Base-by-base conservation (phyloP, 176 grass and related monocot genomes). In the Urochloa ruziziensis region DNA sequence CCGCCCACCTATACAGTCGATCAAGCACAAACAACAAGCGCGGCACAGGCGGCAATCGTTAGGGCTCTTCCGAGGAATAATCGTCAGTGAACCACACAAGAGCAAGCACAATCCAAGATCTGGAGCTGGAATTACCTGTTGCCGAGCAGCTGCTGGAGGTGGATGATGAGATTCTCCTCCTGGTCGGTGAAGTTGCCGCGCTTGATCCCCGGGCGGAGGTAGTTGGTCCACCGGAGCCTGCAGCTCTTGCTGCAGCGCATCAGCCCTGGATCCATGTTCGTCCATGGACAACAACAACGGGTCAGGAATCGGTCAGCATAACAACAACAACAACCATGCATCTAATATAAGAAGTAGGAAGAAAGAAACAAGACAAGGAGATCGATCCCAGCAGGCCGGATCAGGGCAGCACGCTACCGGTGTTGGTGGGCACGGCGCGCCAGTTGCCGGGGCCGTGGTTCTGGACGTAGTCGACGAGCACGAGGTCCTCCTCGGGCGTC, bases 191-290 rank as follows among this genome's bases (percentile, higher is more conserved):
- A 91, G 80, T 86, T 87, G 10, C 89, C 89, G 25, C 89, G 62
- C 72, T 75, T 91, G 77, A 91, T 91, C 25, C 89, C 93, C 0
- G 93, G 93, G 65, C 93, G 57, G 33, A 95, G 85, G 62, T 95
- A 92, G 83, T 95, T 95, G 10, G 93, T 95, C 93, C 93, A 95
- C 47, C 93, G 85, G n/a, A 95, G 93, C 37, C 93, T 85, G 82
- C 93, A 95, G 71, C 93, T 95, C 90, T 95, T 95, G 74, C 93
- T 90, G 70, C 93, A 95, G 34, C 93, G 87, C 82, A 91, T 91
- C 67, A 91, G 72, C 35, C 89, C 89, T 91, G 27, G 53, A 56
- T 49, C 13, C 44, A 58, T n/a, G n/a, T n/a, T n/a, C n/a, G n/a
- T 39, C 52, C 35, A 48, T 34, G 28, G 6, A 19, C 37, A 35